phyloP scores from a whole-genome alignment of 164 flowering plant species.

The Cinnamomum micranthum region DNA sequence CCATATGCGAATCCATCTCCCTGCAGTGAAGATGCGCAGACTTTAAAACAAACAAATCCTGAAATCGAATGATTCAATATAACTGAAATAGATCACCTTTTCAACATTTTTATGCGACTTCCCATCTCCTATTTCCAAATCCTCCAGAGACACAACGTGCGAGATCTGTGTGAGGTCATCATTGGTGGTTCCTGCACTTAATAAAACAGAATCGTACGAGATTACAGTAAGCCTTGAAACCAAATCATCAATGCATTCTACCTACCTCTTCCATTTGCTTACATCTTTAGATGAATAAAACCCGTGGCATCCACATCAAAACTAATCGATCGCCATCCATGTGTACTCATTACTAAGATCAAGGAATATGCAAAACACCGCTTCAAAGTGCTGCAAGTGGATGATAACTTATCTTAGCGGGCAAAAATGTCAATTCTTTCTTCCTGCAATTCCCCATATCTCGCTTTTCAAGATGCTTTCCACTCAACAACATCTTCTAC shows the following conservation, averaged over 20 bases:
- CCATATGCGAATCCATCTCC: neutral
- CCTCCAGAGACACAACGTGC: neutral
- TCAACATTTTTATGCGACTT: neutral
- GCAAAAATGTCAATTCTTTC: neutral
- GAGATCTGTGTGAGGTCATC: neutral
- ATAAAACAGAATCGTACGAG: neutral
- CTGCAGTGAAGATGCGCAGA: neutral
- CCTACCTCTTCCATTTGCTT: neutral
- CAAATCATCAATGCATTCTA: neutral
- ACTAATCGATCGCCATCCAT: neutral
- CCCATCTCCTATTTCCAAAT: neutral
- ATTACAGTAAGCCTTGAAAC: neutral
- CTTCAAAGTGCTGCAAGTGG: neutral
- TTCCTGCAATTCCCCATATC: neutral
- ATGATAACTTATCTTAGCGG: neutral
- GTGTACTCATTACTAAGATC: fast-evolving
- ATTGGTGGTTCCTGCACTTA: neutral
- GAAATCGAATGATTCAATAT: neutral
- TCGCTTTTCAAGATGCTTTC: neutral
- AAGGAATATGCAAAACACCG: neutral
- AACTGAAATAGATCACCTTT: neutral
- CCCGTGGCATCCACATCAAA: neutral
- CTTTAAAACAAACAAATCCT: neutral
- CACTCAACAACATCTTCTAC: slow-evolving; percentile 9
- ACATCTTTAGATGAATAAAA: neutral